A percentile compares a stretch with the other conserved stretches of the same genome.
These are phyloP conservation scores for Suillus decipiens DNA, from an alignment of 768 basidiomycete genomes.

Conservation along the genomic window DNA sequence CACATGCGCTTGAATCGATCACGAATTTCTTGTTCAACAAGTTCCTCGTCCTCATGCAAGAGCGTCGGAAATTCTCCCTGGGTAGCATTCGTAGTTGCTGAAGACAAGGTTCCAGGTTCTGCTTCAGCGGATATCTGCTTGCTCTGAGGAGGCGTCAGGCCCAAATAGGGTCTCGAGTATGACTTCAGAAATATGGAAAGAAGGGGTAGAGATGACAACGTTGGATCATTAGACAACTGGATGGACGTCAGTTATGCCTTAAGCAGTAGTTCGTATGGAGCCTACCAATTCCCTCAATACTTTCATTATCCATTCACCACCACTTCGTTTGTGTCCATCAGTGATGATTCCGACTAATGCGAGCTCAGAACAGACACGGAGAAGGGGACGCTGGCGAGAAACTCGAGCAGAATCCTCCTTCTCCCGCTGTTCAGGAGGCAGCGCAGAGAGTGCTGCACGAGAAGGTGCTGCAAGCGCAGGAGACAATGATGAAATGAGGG, in stretches of 20 bases:
- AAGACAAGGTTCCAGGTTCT: conserved; percentile 59
- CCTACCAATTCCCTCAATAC: conserved; percentile 80
- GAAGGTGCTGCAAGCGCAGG: conserved; percentile 60
- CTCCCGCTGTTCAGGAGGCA: conserved; percentile 81
- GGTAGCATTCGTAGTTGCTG: conserved; percentile 31
- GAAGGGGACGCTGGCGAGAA: conserved; percentile 76
- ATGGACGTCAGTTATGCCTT: conserved; percentile 17
- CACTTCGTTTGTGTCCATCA: conserved; percentile 68
- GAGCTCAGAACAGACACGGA: conserved; percentile 88
- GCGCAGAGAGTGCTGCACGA: conserved; percentile 51
- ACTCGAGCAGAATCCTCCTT: conserved; percentile 87
- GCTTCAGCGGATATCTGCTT: conserved; percentile 61
- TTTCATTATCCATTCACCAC: conserved; percentile 90
- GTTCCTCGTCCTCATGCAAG: conserved; percentile 60
- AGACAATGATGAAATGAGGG: conserved; percentile 60
- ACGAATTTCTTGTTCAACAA: conserved; percentile 83
- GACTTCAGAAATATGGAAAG: conserved; percentile 91
- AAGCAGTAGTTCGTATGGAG: conserved; percentile 18
- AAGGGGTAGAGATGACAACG: conserved; percentile 84
- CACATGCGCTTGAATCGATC: conserved; percentile 92
- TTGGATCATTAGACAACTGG: conserved; percentile 87
- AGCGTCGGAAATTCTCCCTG: conserved; percentile 44
- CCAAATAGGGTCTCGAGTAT: conserved; percentile 87
- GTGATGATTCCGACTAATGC: conserved; percentile 84
- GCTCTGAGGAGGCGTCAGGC: conserved; percentile 56